Percentiles rank a stretch among this genome's conserved stretches.
These are phyloP conservation scores for Batkoa obscura DNA, from an alignment of 371 early-diverging fungal genomes.

Conservation along the genomic window DNA sequence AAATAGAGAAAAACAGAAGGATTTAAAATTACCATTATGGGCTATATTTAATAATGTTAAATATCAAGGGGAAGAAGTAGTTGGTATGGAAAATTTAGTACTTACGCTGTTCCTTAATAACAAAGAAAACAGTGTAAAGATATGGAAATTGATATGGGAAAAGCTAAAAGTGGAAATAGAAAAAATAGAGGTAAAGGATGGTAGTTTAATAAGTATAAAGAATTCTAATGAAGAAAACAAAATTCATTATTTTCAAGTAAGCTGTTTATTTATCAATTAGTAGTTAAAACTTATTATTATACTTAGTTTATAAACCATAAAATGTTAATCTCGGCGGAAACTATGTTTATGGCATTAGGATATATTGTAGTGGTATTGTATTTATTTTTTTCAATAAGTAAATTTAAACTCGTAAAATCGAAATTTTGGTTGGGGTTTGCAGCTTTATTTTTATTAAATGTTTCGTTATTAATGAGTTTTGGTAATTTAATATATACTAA, in stretches of 20 bases:
- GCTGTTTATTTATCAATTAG: background rate
- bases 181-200: no score
- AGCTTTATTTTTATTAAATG: slow-evolving; percentile 31
- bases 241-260: background rate
- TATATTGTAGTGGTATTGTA: slow-evolving; percentile 35
- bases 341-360: slow-evolving; percentile 18
- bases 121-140: no score
- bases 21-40: no score
- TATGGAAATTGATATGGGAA: no score
- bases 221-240: background rate
- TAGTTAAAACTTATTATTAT: background rate
- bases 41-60: no score
- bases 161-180: no score
- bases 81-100: no score
- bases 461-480: slow-evolving; percentile 27
- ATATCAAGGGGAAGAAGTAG: no score
- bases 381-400: slow-evolving; percentile 32
- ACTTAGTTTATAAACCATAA: background rate
- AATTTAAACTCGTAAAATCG: slow-evolving; percentile 44
- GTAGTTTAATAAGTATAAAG: background rate
- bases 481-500: slow-evolving; percentile 18
- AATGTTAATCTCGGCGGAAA: slow-evolving; percentile 14
- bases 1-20: no score
- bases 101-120: no score
- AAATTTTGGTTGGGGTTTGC: slow-evolving; percentile 44